A percentile compares a stretch with the other conserved stretches of the same genome.
These are phyloP conservation scores for Diaporthe citriasiana DNA, from an alignment of 2,329 filamentous ascomycete species.

Conservation along the genomic window DNA sequence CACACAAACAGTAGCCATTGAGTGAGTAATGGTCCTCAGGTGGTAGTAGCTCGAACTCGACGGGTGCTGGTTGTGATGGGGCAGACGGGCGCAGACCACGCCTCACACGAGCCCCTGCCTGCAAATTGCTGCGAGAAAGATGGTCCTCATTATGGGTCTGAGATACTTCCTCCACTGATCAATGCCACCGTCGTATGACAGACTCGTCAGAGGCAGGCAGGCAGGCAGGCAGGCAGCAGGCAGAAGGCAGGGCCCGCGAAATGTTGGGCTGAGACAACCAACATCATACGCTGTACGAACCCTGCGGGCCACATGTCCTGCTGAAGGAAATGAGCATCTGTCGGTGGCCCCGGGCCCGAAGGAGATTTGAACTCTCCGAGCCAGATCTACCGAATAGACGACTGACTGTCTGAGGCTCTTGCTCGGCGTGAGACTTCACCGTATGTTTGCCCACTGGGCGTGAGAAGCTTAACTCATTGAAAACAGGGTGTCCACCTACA, in stretches of 20 bases:
- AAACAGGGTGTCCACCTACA: neutral
- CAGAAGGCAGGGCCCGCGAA: neutral
- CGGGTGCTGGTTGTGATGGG: neutral
- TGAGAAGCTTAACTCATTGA: constrained; percentile 12
- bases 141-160: neutral
- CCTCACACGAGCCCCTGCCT: neutral
- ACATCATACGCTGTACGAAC: constrained; percentile 2
- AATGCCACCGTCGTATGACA: neutral
- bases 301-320: constrained; percentile 27
- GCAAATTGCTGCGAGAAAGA: neutral
- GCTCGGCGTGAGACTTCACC: constrained; percentile 11
- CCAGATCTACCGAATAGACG: constrained; percentile 6
- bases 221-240: neutral
- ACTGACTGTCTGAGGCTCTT: constrained; percentile 27
- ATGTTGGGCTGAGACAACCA: neutral
- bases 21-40: neutral
- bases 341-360: constrained; percentile 29
- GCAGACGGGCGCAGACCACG: too few species aligned
- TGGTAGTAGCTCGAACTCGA: neutral
- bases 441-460: neutral
- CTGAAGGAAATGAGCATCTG: constrained; percentile 23
- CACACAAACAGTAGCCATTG: neutral
- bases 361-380: neutral
- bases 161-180: neutral
- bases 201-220: neutral